Evolutionary conservation across 1,139 yeast species (phyloP), one percentile per base, ranked within the genome.

Genomic region (Magnusiomyces tetraspermus): DNA sequence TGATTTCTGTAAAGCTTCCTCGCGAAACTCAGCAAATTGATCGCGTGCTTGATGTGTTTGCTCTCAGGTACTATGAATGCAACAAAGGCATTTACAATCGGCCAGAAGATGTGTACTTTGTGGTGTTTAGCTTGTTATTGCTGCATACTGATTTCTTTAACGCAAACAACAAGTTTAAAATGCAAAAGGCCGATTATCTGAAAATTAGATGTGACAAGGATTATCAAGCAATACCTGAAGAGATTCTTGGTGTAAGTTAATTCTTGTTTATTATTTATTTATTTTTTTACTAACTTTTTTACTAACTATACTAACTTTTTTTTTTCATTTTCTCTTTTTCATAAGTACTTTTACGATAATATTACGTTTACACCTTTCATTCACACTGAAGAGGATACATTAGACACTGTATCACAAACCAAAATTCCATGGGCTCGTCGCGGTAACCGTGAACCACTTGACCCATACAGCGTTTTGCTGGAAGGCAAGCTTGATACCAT

Each of bases 1-100:
- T 83, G 45, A 72, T 80, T 69, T 68, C 73, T 49, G 74, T 79
- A 50, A 77, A 77, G 52, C 67, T 83, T 28, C 89, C 90, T 0
- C 75, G 72, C 57, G 90, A 83, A 62, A 71, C 86, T 0, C 89
- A 83, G 63, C 88, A 83, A 61, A 83, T 83, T 52, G 89, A 83
- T 60, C 71, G 87, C 48, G 74, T 81, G 2, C 66, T 83, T 47
- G 77, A 76, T 51, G 74, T 75, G 26, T 82, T 83, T 65, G 76
- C 83, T 8, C 63, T 63, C 31, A 71, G 76, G 21, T 83, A 74
- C 61, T 67, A 71, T 52, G 65, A 67, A 49, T 70, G 73, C 53
- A 75, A 77, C 55, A 70, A 71, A 0, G 61, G 61, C 4, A 54
- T 72, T 2, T 75, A 70, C 44, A 52, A 62, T 51, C 67, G 71